These are phyloP conservation scores for Globisporangium recalcitrans DNA, from an alignment of 352 stramenopile genomes.

Conservation along the genomic window DNA sequence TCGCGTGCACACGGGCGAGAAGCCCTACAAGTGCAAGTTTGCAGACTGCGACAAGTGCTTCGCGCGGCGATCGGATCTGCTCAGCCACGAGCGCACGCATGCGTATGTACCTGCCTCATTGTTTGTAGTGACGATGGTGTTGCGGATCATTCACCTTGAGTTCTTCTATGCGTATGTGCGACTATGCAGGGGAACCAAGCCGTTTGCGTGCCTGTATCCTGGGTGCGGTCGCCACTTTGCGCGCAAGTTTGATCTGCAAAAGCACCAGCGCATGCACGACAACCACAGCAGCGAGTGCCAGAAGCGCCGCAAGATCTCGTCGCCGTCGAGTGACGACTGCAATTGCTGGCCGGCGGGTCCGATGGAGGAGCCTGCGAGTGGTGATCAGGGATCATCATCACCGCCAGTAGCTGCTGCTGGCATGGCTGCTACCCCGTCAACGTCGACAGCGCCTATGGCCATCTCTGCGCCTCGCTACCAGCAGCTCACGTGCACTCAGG, in stretches of 20 bases:
- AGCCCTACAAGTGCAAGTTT: slow-evolving; percentile 61
- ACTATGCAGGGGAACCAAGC: slow-evolving; percentile 44
- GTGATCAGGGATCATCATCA: not conserved
- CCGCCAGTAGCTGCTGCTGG: not conserved
- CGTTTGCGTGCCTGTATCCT: slow-evolving; percentile 47
- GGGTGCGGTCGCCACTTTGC: slow-evolving; percentile 48
- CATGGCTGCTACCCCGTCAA: not conserved
- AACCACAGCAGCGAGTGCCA: slow-evolving; percentile 19
- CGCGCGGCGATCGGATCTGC: slow-evolving; percentile 62
- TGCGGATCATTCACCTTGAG: not conserved
- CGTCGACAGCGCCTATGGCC: not conserved
- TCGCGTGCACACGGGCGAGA: slow-evolving; percentile 71
- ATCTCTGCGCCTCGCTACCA: slow-evolving; percentile 23
- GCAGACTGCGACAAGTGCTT: slow-evolving; percentile 54
- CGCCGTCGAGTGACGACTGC: slow-evolving; percentile 5
- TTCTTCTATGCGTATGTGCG: slow-evolving; percentile 9
- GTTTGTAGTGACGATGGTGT: not conserved
- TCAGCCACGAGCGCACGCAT: slow-evolving; percentile 74
- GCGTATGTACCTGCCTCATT: slow-evolving; percentile 22
- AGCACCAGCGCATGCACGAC: slow-evolving; percentile 60
- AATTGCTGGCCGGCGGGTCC: not conserved
- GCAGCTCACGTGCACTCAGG: slow-evolving; percentile 50
- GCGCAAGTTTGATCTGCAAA: slow-evolving; percentile 64
- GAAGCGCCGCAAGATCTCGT: slow-evolving; percentile 32
- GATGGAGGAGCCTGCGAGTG: not conserved